Evolutionary conservation across 179 eudicot genomes (phyloP).

Genomic region (Silene noctiflora): DNA sequence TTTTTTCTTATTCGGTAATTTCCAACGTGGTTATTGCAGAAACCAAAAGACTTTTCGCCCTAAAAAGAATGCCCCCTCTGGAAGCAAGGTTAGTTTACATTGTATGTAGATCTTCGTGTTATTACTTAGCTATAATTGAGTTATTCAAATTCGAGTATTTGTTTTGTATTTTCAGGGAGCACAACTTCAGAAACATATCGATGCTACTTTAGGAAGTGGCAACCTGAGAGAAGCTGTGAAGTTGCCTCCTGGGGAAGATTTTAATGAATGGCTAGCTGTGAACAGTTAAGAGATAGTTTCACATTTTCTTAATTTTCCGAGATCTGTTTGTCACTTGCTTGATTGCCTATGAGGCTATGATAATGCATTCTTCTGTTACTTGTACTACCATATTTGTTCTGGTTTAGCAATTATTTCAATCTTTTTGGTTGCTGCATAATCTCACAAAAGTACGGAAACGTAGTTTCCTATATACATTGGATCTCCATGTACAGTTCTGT

Average conservation of each 20-base stretch:
- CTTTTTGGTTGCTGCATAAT: too few relatives aligned
- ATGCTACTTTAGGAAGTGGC: slow-evolving; percentile 66
- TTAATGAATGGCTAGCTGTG: slow-evolving; percentile 67
- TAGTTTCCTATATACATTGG: too few relatives aligned
- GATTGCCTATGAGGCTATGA: neutral
- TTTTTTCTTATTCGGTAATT: slow-evolving; percentile 11
- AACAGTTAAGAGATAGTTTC: slow-evolving; percentile 43
- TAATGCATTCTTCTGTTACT: neutral
- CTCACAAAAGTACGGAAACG: too few relatives aligned
- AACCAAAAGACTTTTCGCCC: slow-evolving; percentile 72
- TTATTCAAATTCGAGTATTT: neutral
- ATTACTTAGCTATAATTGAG: neutral
- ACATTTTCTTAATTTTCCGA: neutral
- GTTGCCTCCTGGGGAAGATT: slow-evolving; percentile 66
- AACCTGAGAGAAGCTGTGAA: slow-evolving; percentile 67
- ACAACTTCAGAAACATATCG: slow-evolving; percentile 64
- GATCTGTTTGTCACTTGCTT: slow-evolving; percentile 3
- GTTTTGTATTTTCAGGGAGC: slow-evolving; percentile 38
- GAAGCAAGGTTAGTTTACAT: slow-evolving; percentile 49
- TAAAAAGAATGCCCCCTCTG: slow-evolving; percentile 63
- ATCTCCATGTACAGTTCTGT: too few relatives aligned
- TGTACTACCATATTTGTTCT: too few relatives aligned
- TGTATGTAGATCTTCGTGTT: neutral
- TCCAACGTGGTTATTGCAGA: slow-evolving; percentile 32
- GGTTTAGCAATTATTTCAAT: too few relatives aligned